Evolutionary conservation across 129 eudicot species (phyloP), one percentile per base, ranked within the genome.

Genomic region (Tagetes erecta): DNA sequence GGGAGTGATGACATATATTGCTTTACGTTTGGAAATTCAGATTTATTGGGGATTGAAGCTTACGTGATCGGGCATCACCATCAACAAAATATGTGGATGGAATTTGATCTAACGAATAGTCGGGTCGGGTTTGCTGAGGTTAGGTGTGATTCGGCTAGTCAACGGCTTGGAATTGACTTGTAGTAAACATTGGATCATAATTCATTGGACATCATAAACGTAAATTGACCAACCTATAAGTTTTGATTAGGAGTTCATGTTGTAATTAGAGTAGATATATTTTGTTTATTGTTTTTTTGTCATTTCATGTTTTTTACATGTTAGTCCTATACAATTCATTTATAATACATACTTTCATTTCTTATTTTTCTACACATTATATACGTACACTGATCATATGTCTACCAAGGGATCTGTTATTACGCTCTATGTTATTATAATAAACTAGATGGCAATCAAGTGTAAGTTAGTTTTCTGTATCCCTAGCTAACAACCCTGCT

Each of bases 31-130:
- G 97, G 96, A 14, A 92, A 85, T 67, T 87, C 97, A 6, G 97
- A 92, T 81, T 83, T 92, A 77, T 64, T 92, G 56, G 97, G 97
- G 44, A 74, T 80, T 9, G 96, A 89, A 75, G 96, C 97, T 0
- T 92, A 79, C 60, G 68, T 92, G 20, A 89, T 92, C 12, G 97
- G 97, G 7, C 97, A 92, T 72, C 97, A 92, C 80, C 97, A 89
- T 67, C 97, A 92, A 72, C 87, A 92, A 51, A 83, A 92, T 59
- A 64, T 86, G 87, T 92, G 97, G 97, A 85, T 92, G 89, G 97
- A 92, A 59, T 92, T 88, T 76, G 97, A 92, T 85, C 53, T 92
- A 66, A 86, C 55, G 0, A 85, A 84, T 10, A 87, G 84, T 3
- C 80, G 94, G 83, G 89, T 92, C 65, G 97, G 97, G 55, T 77